A percentile compares a stretch with the other conserved stretches of the same genome.
phyloP scores from a whole-genome alignment of 2,329 filamentous ascomycete genomes.

The Xylariales sp. region DNA sequence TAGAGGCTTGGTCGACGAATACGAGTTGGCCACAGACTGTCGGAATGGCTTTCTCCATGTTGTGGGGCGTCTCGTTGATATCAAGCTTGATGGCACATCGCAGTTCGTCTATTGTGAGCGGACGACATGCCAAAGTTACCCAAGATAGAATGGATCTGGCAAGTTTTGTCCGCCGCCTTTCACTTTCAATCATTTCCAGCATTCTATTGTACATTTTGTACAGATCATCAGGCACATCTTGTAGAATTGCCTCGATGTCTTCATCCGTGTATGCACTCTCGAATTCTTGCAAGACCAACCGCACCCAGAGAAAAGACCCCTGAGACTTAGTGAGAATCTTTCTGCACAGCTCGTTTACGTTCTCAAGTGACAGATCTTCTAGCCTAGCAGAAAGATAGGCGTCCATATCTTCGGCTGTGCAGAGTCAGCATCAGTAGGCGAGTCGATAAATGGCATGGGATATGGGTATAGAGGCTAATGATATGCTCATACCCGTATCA shows the following conservation, averaged over 20 bases:
- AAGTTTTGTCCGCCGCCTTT: conserved; percentile 39
- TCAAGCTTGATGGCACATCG: conserved; percentile 42
- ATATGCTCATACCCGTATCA: conserved; percentile 34
- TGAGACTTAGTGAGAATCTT: conserved; percentile 47
- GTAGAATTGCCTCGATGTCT: conserved; percentile 45
- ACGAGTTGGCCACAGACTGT: conserved; percentile 49
- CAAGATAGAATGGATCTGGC: conserved; percentile 45
- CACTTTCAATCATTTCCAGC: conserved; percentile 40
- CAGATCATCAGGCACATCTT: conserved; percentile 45
- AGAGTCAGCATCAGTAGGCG: conserved; percentile 16
- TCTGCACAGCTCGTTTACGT: conserved; percentile 40
- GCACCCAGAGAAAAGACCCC: conserved; percentile 50
- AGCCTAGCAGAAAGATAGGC: conserved; percentile 42
- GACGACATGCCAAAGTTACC: conserved; percentile 42
- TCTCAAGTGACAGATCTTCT: conserved; percentile 39
- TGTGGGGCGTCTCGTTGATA: conserved; percentile 44
- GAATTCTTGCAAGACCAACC: conserved; percentile 49
- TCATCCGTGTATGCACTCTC: conserved; percentile 46
- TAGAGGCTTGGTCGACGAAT: conserved; percentile 44
- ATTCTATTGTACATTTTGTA: conserved; percentile 46
- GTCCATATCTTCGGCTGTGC: conserved; percentile 43
- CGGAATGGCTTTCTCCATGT: conserved; percentile 45
- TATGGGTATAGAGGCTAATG: conserved; percentile 10
- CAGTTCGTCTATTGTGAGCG: conserved; percentile 44
- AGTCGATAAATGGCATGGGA: conserved; percentile 10